Percentiles rank a stretch among this genome's conserved stretches.
These are phyloP conservation scores for Penicillium sp. DNA, from an alignment of 2,329 filamentous ascomycete genomes.

Conservation along the genomic window DNA sequence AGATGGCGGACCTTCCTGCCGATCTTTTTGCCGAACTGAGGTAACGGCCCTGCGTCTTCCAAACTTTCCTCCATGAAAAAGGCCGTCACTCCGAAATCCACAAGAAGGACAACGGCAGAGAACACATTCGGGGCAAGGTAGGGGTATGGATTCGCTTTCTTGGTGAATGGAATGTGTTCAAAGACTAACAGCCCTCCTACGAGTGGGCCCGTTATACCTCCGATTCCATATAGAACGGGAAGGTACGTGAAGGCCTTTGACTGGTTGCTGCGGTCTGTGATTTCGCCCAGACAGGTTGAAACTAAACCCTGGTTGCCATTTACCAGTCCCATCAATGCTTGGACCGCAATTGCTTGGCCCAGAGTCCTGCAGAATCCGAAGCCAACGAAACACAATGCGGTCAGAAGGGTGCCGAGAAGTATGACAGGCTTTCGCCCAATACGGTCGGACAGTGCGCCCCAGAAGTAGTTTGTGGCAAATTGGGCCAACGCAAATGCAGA, in stretches of 20 bases:
- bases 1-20: constrained; percentile 59
- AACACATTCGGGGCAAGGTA: constrained; percentile 84
- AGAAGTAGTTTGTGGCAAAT: constrained; percentile 86
- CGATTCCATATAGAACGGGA: constrained; percentile 92
- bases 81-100: constrained; percentile 72
- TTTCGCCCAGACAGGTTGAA: constrained; percentile 88
- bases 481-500: constrained; percentile 91
- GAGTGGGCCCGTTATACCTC: constrained; percentile 87
- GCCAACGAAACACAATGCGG: constrained; percentile 75
- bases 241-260: constrained; percentile 90
- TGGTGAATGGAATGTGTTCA: constrained; percentile 57
- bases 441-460: constrained; percentile 80
- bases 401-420: constrained; percentile 76
- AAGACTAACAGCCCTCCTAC: constrained; percentile 83
- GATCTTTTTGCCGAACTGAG: constrained; percentile 60
- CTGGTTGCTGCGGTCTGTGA: constrained; percentile 94
- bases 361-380: constrained; percentile 86
- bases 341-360: constrained; percentile 82
- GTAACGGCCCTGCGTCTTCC: constrained; percentile 63
- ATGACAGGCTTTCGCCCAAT: constrained; percentile 82
- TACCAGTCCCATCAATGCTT: constrained; percentile 85
- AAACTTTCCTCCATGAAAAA: constrained; percentile 86
- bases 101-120: constrained; percentile 67
- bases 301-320: constrained; percentile 96
- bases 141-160: constrained; percentile 64